phyloP scores from a whole-genome alignment of 306 rosid species.

The Corylus americana region DNA sequence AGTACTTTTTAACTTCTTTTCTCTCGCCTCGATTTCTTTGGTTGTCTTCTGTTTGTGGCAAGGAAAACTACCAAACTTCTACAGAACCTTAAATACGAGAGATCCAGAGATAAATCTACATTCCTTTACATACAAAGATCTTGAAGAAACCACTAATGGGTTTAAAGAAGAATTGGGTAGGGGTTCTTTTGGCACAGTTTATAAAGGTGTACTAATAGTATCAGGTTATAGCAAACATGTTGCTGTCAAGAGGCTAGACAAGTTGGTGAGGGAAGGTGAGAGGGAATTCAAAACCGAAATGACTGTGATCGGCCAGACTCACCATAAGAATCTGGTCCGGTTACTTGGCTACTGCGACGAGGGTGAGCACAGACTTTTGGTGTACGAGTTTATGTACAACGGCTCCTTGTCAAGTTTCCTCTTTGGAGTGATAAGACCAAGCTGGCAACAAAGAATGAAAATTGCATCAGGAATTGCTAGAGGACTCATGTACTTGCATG shows the following conservation, averaged over 20 bases:
- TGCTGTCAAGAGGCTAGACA: conserved; percentile 4
- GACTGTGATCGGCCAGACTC: conserved; percentile 1
- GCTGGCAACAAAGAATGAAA: neutral
- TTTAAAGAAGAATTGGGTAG: conserved; percentile 7
- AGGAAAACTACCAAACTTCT: neutral
- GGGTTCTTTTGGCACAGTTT: conserved; percentile 13
- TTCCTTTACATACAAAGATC: conserved; percentile 1
- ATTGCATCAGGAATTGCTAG: conserved; percentile 1
- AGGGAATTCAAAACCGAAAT: conserved; percentile 11
- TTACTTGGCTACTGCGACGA: conserved; percentile 10
- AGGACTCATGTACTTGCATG: conserved; percentile 2
- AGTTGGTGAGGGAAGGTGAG: neutral
- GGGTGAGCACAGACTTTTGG: neutral
- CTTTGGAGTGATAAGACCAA: neutral
- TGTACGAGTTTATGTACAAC: conserved; percentile 6
- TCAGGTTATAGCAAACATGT: neutral
- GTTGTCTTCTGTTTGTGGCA: neutral
- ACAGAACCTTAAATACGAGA: neutral
- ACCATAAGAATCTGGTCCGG: conserved; percentile 3
- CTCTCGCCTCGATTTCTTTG: neutral
- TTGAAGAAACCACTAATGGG: conserved; percentile 2
- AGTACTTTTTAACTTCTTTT: neutral
- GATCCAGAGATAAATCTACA: neutral
- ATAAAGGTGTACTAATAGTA: neutral
- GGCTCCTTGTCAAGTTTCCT: conserved; percentile 8